phyloP scores from a whole-genome alignment of 805 yeast genomes.

The Tetrapisispora phaffii region DNA sequence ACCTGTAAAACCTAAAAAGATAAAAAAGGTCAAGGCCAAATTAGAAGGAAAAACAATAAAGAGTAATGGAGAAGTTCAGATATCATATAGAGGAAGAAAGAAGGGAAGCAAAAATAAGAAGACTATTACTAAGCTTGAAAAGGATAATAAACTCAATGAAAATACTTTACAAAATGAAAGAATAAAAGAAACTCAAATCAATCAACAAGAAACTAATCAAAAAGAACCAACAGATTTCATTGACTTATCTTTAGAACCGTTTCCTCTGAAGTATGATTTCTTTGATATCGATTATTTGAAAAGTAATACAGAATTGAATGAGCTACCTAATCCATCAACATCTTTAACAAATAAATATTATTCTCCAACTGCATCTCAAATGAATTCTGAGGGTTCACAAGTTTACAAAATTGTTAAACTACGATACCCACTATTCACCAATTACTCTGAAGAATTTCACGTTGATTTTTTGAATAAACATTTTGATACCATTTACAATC shows the following conservation, averaged over 20 bases:
- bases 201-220: not conserved
- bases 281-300: constrained; percentile 14
- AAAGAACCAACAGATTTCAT: not conserved
- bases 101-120: not conserved
- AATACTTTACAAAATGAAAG: not conserved
- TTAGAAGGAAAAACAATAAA: too few relatives aligned
- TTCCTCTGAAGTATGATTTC: constrained; percentile 9
- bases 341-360: constrained; percentile 8
- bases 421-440: constrained; percentile 15
- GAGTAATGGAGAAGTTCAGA: not conserved
- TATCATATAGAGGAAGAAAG: not conserved
- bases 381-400: not conserved
- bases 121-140: not conserved
- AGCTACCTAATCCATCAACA: constrained; percentile 9
- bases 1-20: not conserved
- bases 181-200: not conserved
- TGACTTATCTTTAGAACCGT: constrained; percentile 6
- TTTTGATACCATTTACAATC: constrained; percentile 15
- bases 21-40: not conserved
- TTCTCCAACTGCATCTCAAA: constrained; percentile 1
- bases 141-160: not conserved
- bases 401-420: constrained; percentile 8
- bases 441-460: constrained; percentile 20
- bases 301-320: constrained; percentile 3
- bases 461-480: constrained; percentile 13